Evolutionary conservation across 169 alveolate species (phyloP).

Genomic region (Cryptosporidium canis): DNA sequence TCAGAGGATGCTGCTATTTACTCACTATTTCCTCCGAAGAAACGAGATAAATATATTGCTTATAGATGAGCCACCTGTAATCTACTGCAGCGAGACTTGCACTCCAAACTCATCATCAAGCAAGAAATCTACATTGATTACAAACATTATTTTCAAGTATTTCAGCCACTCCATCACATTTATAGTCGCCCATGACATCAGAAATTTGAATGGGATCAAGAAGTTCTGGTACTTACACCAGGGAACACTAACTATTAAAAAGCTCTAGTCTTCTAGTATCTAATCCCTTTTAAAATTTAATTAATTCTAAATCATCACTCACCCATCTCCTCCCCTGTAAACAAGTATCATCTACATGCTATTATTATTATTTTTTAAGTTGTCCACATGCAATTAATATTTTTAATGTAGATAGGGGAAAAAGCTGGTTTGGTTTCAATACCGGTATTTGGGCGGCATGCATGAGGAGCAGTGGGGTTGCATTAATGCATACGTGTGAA

Average conservation of each 20-base stretch:
- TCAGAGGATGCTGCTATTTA: constrained; percentile 42
- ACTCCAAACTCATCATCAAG: background rate
- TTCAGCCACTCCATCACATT: constrained; percentile 51
- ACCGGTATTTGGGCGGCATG: background rate
- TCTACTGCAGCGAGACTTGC: background rate
- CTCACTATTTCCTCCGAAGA: constrained; percentile 34
- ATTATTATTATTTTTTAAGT: background rate
- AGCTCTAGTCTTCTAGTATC: background rate
- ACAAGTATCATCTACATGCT: background rate
- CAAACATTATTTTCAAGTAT: constrained; percentile 43
- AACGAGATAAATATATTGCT: constrained; percentile 32
- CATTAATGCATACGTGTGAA: background rate
- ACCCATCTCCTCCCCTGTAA: background rate
- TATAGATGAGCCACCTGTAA: constrained; percentile 71
- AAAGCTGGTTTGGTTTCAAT: background rate
- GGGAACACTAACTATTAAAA: constrained; percentile 15
- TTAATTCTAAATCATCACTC: background rate
- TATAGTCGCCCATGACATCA: constrained; percentile 63
- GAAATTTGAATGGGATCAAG: constrained; percentile 42
- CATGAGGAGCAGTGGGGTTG: background rate
- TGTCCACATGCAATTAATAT: background rate
- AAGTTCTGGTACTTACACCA: constrained; percentile 54
- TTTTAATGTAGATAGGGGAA: background rate
- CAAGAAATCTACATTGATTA: constrained; percentile 32
- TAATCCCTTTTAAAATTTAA: background rate